These are phyloP conservation scores for Aspergillus fumigatiaffinis DNA, from an alignment of 2,329 filamentous ascomycete genomes.

Conservation along the genomic window DNA sequence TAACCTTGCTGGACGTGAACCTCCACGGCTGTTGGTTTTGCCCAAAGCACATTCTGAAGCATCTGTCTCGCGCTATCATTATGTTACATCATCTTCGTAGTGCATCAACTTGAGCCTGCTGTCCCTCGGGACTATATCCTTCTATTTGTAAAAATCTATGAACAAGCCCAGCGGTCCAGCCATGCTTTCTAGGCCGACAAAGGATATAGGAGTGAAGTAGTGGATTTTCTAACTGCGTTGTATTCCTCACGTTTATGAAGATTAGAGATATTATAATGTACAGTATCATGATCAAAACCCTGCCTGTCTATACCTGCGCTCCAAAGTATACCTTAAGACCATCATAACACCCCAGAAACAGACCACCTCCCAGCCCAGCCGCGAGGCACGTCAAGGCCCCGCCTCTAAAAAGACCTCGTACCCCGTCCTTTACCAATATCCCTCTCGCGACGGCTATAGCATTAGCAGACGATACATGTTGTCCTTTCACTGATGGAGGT, in stretches of 20 bases:
- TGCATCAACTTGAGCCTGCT: too few species aligned
- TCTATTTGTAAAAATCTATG: too few species aligned
- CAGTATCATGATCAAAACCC: background rate
- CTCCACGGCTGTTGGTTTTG: too few species aligned
- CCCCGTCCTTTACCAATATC: background rate
- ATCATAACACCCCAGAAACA: background rate
- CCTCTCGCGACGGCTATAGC: background rate
- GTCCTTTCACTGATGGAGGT: background rate
- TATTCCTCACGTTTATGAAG: background rate
- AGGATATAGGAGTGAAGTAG: too few species aligned
- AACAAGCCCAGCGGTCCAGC: too few species aligned
- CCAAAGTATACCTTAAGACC: background rate
- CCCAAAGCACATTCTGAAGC: too few species aligned
- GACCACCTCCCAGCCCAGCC: background rate
- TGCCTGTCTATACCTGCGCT: background rate
- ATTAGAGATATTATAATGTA: background rate
- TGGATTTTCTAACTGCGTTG: too few species aligned
- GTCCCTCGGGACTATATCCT: too few species aligned
- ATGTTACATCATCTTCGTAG: too few species aligned
- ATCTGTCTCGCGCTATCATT: too few species aligned
- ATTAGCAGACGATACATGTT: background rate
- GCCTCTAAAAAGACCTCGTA: background rate
- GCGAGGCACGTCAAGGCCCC: background rate
- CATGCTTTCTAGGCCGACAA: too few species aligned
- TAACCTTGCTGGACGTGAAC: too few species aligned